Conservation (phyloP, 768 basidiomycete species). For the Lactarius sp. region DNA sequence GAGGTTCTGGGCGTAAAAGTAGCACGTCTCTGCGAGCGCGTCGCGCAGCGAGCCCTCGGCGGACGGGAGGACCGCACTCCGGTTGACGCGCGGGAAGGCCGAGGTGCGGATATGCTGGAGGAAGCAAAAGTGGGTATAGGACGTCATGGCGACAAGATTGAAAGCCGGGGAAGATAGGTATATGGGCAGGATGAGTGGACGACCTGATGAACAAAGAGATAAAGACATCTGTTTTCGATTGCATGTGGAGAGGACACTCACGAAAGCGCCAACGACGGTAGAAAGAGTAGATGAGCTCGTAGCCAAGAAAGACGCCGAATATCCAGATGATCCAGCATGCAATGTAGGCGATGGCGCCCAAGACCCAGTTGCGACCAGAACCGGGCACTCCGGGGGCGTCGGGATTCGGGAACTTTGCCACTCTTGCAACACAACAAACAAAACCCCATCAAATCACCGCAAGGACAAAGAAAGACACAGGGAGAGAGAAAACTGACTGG, state of each 20-base stretch:
- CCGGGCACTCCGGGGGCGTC: slow-evolving; percentile 62
- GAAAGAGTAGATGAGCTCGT: slow-evolving; percentile 75
- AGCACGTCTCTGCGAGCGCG: slow-evolving; percentile 77
- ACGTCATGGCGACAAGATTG: slow-evolving; percentile 69
- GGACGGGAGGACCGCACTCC: slow-evolving; percentile 31
- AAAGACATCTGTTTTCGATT: not conserved
- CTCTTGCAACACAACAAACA: slow-evolving; percentile 40
- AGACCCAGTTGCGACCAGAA: slow-evolving; percentile 73
- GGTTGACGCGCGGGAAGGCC: slow-evolving; percentile 52
- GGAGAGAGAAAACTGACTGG: slow-evolving; percentile 51
- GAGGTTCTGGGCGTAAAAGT: slow-evolving; percentile 79
- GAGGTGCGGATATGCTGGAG: slow-evolving; percentile 71
- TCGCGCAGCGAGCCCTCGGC: slow-evolving; percentile 36
- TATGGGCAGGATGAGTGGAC: slow-evolving; percentile 76
- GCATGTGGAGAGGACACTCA: slow-evolving; percentile 37
- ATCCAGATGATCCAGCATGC: slow-evolving; percentile 78
- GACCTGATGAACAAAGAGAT: slow-evolving; percentile 45
- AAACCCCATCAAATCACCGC: not conserved
- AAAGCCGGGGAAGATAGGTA: slow-evolving; percentile 78
- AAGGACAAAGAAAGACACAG: slow-evolving; percentile 7
- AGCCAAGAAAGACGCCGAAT: slow-evolving; percentile 64
- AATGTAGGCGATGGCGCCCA: slow-evolving; percentile 78
- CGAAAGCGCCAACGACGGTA: slow-evolving; percentile 72
- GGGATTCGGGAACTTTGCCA: slow-evolving; percentile 70
- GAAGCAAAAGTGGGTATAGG: slow-evolving; percentile 82